Evolutionary conservation across 2,329 filamentous ascomycete species (phyloP).

Genomic region (Exophiala bonariae): DNA sequence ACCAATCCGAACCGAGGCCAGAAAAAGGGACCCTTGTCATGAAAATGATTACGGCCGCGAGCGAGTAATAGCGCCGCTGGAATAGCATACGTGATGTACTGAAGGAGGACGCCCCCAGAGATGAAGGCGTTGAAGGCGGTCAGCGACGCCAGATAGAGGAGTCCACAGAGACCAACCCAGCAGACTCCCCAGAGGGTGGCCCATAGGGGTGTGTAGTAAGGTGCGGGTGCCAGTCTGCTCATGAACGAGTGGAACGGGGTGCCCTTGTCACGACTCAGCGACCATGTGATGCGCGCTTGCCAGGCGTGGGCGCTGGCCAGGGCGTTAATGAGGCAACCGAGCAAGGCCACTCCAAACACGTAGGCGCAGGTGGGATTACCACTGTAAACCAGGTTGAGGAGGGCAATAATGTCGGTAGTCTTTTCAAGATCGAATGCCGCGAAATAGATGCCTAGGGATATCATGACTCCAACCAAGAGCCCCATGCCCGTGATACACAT

Average conservation of each 20-base stretch:
- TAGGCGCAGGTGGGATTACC: not conserved
- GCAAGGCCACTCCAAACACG: not conserved
- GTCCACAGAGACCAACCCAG: conserved; percentile 4
- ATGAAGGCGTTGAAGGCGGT: conserved; percentile 43
- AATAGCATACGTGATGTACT: conserved; percentile 27
- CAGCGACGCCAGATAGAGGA: conserved; percentile 37
- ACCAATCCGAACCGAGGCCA: conserved; percentile 36
- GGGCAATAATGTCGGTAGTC: conserved; percentile 3
- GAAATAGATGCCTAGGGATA: conserved; percentile 20
- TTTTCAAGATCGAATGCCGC: conserved; percentile 10
- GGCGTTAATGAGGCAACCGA: not conserved
- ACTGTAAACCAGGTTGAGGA: conserved; percentile 2
- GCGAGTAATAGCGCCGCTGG: conserved; percentile 46
- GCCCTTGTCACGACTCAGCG: conserved; percentile 8
- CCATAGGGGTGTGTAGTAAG: conserved; percentile 9
- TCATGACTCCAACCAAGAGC: conserved; percentile 7
- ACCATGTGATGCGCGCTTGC: conserved; percentile 10
- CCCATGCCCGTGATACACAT: conserved; percentile 8
- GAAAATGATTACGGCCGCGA: conserved; percentile 33
- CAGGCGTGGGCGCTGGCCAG: conserved; percentile 7
- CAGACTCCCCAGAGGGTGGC: conserved; percentile 6
- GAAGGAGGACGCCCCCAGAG: conserved; percentile 35
- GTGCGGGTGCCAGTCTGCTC: conserved; percentile 6
- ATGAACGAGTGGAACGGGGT: conserved; percentile 6
- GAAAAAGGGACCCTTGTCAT: conserved; percentile 26